Percentiles rank a stretch among this genome's conserved stretches.
Evolutionary conservation across 768 basidiomycete genomes (phyloP).

Genomic region (Tephrocybe sp.): DNA sequence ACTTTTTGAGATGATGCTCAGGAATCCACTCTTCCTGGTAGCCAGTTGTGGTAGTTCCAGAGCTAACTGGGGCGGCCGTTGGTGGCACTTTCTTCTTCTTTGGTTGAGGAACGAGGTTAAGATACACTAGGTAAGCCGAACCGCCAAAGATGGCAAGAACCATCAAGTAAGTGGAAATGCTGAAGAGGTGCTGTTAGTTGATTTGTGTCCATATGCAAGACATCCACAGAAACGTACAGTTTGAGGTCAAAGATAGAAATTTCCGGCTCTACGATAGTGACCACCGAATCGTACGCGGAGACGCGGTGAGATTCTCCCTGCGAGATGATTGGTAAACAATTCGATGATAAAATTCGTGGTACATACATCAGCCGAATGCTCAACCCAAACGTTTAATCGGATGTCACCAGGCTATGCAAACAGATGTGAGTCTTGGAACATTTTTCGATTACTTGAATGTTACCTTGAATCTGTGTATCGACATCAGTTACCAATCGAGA

Average conservation of each 20-base stretch:
- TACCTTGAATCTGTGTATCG: constrained; percentile 61
- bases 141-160: constrained; percentile 62
- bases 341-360: neutral
- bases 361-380: constrained; percentile 62
- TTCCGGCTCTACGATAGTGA: constrained; percentile 80
- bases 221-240: constrained; percentile 48
- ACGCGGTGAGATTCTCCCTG: constrained; percentile 61
- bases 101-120: constrained; percentile 59
- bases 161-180: constrained; percentile 70
- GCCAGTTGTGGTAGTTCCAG: constrained; percentile 63
- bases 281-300: constrained; percentile 69
- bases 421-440: too few relatives aligned
- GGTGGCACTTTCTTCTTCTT: constrained; percentile 54
- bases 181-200: constrained; percentile 15
- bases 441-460: neutral
- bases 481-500: constrained; percentile 12
- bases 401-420: constrained; percentile 65
- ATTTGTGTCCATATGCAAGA: neutral
- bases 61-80: constrained; percentile 45
- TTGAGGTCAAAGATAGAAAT: constrained; percentile 76
- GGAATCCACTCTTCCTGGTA: constrained; percentile 93
- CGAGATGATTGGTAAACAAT: neutral
- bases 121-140: constrained; percentile 60
- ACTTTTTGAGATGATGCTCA: constrained; percentile 79
- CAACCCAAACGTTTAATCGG: constrained; percentile 73